Percentiles rank a stretch among this genome's conserved stretches.
phyloP scores from a whole-genome alignment of 768 basidiomycete species.

The Kwoniella bestiolae region DNA sequence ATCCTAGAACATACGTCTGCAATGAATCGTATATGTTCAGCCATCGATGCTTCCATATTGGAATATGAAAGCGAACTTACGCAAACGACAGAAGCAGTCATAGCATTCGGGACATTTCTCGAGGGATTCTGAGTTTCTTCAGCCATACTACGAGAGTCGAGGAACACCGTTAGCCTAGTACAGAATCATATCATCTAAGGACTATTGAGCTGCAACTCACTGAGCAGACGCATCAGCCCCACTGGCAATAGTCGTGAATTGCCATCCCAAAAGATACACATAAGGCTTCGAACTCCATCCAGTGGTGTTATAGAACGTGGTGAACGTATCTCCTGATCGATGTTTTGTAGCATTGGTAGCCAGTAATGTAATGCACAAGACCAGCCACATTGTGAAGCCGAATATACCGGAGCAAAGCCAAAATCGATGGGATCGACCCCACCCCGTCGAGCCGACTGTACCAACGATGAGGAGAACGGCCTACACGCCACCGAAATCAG shows the following conservation, averaged over 20 bases:
- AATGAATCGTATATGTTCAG: neutral
- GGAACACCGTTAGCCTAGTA: neutral
- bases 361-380: conserved; percentile 39
- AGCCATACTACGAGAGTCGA: conserved; percentile 46
- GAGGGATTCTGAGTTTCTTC: conserved; percentile 59
- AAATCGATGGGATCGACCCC: conserved; percentile 54
- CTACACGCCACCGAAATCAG: conserved; percentile 14
- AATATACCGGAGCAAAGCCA: conserved; percentile 43
- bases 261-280: conserved; percentile 59
- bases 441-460: conserved; percentile 40
- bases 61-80: too few relatives aligned
- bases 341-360: conserved; percentile 23
- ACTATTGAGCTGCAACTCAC: conserved; percentile 32
- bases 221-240: conserved; percentile 59
- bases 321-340: conserved; percentile 9
- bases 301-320: conserved; percentile 39
- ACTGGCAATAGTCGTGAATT: conserved; percentile 56
- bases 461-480: conserved; percentile 42
- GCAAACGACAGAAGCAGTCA: conserved; percentile 45
- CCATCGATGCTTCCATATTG: conserved; percentile 5
- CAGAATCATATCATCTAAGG: too few relatives aligned
- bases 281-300: conserved; percentile 52
- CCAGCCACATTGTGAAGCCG: conserved; percentile 48
- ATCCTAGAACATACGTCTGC: conserved; percentile 57
- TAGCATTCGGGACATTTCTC: conserved; percentile 58